A percentile compares a stretch with the other conserved stretches of the same genome.
These are phyloP conservation scores for Macrophomina tecta DNA, from an alignment of 2,329 filamentous ascomycete genomes.

Conservation along the genomic window DNA sequence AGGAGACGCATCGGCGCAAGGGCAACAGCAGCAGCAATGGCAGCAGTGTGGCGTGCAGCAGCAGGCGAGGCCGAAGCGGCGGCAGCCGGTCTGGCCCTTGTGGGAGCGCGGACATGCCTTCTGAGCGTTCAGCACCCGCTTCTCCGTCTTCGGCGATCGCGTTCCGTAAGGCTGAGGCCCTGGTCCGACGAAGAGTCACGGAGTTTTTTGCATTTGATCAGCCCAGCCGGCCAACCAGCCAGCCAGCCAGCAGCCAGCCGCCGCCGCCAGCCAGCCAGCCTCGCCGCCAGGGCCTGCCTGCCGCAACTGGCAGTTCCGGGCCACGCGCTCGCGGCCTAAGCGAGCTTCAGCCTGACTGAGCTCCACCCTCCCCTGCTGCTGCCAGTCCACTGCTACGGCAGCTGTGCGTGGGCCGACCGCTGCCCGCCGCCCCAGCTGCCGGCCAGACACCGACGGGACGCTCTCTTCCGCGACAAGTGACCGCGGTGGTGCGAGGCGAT, in stretches of 20 bases:
- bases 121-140: not conserved
- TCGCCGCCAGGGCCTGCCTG: not conserved
- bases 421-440: too few relatives aligned
- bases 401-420: too few relatives aligned
- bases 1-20: not conserved
- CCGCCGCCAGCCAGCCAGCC: not conserved
- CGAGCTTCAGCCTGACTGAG: not conserved
- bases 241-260: not conserved
- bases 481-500: not conserved
- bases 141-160: slow-evolving; percentile 25
- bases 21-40: not conserved
- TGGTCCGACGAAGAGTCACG: slow-evolving; percentile 14
- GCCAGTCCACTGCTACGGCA: not conserved
- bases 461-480: too few relatives aligned
- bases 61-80: slow-evolving; percentile 3
- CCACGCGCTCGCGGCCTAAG: not conserved
- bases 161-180: slow-evolving; percentile 25
- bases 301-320: not conserved
- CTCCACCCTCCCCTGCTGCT: not conserved
- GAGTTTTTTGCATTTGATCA: not conserved
- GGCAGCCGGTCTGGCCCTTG: slow-evolving; percentile 1
- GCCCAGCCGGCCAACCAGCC: not conserved
- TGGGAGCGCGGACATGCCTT: not conserved
- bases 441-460: too few relatives aligned
- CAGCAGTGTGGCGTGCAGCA: slow-evolving; percentile 1